phyloP scores from a whole-genome alignment of 2,329 filamentous ascomycete species.

The Metarhizium guizhouense region DNA sequence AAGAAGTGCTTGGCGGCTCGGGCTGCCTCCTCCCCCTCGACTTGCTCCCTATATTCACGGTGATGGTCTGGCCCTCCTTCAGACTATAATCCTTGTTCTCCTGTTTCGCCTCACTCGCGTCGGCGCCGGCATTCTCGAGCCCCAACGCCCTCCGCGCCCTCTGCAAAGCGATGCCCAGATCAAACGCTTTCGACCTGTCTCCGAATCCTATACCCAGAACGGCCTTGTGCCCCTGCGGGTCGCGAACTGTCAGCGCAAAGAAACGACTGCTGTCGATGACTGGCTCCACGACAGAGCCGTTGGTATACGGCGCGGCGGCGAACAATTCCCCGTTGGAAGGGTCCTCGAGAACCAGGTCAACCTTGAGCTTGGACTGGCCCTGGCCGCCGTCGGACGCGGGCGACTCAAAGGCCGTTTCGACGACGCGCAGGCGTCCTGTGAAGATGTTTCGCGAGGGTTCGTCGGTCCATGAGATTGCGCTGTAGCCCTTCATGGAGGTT shows the following conservation, averaged over 20 bases:
- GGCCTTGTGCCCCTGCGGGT: conserved; percentile 66
- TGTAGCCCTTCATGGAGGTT: conserved; percentile 69
- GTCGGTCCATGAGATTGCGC: conserved; percentile 67
- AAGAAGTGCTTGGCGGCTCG: conserved; percentile 3
- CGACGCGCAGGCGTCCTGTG: conserved; percentile 68
- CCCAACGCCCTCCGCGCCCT: conserved; percentile 65
- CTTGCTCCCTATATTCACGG: conserved; percentile 60
- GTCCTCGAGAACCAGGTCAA: conserved; percentile 75
- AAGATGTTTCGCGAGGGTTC: conserved; percentile 70
- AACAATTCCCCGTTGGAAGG: conserved; percentile 64
- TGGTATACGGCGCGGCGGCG: conserved; percentile 72
- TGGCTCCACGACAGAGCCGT: conserved; percentile 59
- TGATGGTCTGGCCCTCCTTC: conserved; percentile 86
- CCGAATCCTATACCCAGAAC: conserved; percentile 80
- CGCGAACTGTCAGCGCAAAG: conserved; percentile 74
- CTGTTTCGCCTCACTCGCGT: conserved; percentile 24
- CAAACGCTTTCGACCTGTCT: conserved; percentile 76
- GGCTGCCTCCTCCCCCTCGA: conserved; percentile 38
- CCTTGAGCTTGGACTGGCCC: conserved; percentile 45
- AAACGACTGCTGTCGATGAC: conserved; percentile 74
- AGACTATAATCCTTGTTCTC: conserved; percentile 63
- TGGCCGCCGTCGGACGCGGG: conserved; percentile 6
- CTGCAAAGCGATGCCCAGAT: conserved; percentile 73
- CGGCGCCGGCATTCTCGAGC: conserved; percentile 34
- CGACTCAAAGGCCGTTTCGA: conserved; percentile 58